These are phyloP conservation scores for Ambrosiella beaveri DNA, from an alignment of 2,329 filamentous ascomycete species.

Conservation along the genomic window DNA sequence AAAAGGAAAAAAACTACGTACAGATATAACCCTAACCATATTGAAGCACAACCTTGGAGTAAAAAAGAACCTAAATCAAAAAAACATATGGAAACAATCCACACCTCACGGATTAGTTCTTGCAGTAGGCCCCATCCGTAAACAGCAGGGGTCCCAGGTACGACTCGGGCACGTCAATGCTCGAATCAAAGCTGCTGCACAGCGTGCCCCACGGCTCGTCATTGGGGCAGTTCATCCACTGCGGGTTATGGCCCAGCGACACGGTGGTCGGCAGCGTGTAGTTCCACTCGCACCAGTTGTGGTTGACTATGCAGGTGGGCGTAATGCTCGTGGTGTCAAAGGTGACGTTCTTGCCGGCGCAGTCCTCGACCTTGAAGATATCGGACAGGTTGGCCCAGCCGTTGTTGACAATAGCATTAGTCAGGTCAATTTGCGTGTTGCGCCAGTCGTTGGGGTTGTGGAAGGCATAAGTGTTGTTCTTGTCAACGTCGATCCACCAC, in stretches of 20 bases:
- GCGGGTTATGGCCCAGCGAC: background rate
- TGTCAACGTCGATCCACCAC: constrained; percentile 15
- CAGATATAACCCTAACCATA: too few species aligned
- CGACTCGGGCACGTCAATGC: constrained; percentile 16
- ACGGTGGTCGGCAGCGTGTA: constrained; percentile 8
- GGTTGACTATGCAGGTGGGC: constrained; percentile 16
- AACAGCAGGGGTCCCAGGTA: constrained; percentile 16
- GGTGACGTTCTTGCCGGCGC: constrained; percentile 14
- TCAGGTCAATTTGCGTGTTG: constrained; percentile 16
- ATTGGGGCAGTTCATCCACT: constrained; percentile 17
- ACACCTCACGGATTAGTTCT: background rate
- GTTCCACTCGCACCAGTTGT: constrained; percentile 17
- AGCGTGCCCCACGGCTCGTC: constrained; percentile 15
- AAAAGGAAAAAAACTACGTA: too few species aligned
- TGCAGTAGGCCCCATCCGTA: constrained; percentile 10
- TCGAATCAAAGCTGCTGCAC: constrained; percentile 14
- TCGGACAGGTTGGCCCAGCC: constrained; percentile 16
- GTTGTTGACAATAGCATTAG: constrained; percentile 15
- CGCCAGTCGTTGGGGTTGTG: constrained; percentile 16
- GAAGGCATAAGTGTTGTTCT: constrained; percentile 16
- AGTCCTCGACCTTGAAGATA: constrained; percentile 17
- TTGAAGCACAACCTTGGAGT: too few species aligned
- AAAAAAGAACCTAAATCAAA: too few species aligned
- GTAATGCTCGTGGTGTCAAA: constrained; percentile 15
- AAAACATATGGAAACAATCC: too few species aligned